Evolutionary conservation across 441 rosid species (phyloP).

Genomic region (Euphorbia schlechtendalii): DNA sequence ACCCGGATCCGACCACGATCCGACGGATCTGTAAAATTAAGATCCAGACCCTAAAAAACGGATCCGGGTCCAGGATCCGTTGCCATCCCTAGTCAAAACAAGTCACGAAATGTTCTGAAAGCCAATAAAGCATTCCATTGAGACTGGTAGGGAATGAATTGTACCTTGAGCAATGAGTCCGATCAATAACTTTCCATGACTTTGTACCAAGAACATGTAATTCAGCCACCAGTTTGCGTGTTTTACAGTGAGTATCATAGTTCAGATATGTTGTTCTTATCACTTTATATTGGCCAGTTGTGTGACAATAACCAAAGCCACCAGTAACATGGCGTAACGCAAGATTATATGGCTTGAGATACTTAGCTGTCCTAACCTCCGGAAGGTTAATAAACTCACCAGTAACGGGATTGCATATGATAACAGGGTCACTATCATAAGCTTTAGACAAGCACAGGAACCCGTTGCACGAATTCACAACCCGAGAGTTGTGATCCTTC

Average conservation of each 20-base stretch:
- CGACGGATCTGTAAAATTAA: no score
- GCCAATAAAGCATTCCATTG: background rate
- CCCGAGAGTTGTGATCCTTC: constrained; percentile 2
- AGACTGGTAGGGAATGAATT: constrained; percentile 5
- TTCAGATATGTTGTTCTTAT: background rate
- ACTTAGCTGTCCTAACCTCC: background rate
- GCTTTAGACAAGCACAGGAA: constrained; percentile 12
- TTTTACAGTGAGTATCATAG: background rate
- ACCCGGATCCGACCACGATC: no score
- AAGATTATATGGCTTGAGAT: background rate
- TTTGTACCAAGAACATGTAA: constrained; percentile 1
- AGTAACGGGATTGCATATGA: constrained; percentile 7
- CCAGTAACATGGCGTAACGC: background rate
- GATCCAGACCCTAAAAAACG: no score
- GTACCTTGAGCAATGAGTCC: no score
- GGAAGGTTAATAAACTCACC: constrained; percentile 8
- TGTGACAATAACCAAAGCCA: constrained; percentile 9
- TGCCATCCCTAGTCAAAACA: no score
- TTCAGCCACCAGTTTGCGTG: background rate
- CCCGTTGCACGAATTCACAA: constrained; percentile 11
- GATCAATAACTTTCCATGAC: constrained; percentile 6
- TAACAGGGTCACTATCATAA: constrained; percentile 3
- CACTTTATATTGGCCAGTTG: constrained; percentile 8
- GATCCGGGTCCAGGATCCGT: no score
- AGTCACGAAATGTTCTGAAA: background rate